Conservation (phyloP, 768 basidiomycete genomes). For the Trametes meyenii region DNA sequence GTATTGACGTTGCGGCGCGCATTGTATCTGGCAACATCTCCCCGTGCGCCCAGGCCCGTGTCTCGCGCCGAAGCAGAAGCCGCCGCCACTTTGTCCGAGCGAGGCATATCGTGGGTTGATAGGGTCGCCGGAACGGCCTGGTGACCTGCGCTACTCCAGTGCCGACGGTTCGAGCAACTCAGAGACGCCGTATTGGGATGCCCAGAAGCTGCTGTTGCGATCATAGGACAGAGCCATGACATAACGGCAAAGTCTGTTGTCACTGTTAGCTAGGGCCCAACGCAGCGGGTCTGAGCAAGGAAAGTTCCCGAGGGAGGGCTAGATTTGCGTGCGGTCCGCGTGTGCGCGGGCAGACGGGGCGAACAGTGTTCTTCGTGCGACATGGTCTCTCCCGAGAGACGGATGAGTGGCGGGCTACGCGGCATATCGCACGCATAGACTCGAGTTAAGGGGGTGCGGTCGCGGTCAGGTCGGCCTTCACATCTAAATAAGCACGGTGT, state of each 20-base stretch:
- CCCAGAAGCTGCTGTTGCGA: conserved; percentile 19
- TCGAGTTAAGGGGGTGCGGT: too few species aligned
- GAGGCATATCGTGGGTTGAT: neutral
- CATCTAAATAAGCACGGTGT: neutral
- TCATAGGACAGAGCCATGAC: conserved; percentile 21
- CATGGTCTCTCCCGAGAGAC: neutral
- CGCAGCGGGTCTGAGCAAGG: neutral
- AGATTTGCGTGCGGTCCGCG: conserved; percentile 1
- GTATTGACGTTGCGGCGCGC: conserved; percentile 10
- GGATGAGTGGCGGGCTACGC: neutral
- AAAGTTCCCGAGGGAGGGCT: neutral
- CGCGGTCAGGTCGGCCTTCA: too few species aligned
- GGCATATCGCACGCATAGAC: neutral
- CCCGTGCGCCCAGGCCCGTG: neutral
- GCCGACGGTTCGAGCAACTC: neutral
- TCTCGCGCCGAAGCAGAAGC: conserved; percentile 1
- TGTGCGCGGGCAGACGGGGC: neutral
- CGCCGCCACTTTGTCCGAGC: conserved; percentile 6
- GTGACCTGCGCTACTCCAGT: conserved; percentile 13
- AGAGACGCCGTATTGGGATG: neutral
- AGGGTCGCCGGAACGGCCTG: conserved; percentile 12
- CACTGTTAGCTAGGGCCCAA: neutral
- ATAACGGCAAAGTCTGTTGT: conserved; percentile 12
- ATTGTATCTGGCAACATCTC: conserved; percentile 2
- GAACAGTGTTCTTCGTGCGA: neutral